Base-by-base conservation (phyloP, 176 grass and related monocot species). In the Elaeis guineensis region DNA sequence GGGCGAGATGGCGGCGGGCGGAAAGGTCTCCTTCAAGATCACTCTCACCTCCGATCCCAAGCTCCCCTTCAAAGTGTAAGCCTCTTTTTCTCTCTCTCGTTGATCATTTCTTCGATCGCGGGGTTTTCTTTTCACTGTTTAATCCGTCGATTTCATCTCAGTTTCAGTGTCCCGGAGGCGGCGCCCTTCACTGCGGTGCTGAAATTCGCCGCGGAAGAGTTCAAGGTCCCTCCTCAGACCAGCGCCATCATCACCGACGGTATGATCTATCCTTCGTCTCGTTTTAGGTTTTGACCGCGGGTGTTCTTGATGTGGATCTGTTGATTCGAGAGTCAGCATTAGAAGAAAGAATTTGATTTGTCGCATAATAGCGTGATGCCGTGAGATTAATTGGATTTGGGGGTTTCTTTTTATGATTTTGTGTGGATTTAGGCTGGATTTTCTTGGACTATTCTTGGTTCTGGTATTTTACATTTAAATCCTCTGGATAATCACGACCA, bases 161-260 rank as follows among this genome's bases (percentile, higher is more conserved):
- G 93, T 74, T 98, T 98, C 58, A 98, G 84, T 87, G 87, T 98
- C 11, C 93, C 87, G 17, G 93, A 98, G 81, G 93, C 72, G 24
- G 93, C 93, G 66, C 93, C 93, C 25, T 98, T 98, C 73, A 98
- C 93, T 23, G 93, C 93, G 19, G 93, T 92, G 67, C 81, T 98
- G 29, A 98, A 98, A 69, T 98, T 86, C 70, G 84, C 93, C 7
- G 93, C 93, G 0, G 93, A 98, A 73, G 93, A 98, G 76, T 98
- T 98, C 57, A 98, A 98, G 79, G 93, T 98, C 70, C 93, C 87
- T 19, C 87, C 93, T 28, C 93, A 98, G 76, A 98, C 88, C 70
- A 98, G 93, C 76, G 93, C 93, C 65, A 98, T 98, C 73, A 92
- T 98, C 74, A 98, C 93, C 72, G 92, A 92, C 58, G 93, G 93